phyloP scores from a whole-genome alignment of 345 rosid genomes.

The Rhodomyrtus tomentosa region DNA sequence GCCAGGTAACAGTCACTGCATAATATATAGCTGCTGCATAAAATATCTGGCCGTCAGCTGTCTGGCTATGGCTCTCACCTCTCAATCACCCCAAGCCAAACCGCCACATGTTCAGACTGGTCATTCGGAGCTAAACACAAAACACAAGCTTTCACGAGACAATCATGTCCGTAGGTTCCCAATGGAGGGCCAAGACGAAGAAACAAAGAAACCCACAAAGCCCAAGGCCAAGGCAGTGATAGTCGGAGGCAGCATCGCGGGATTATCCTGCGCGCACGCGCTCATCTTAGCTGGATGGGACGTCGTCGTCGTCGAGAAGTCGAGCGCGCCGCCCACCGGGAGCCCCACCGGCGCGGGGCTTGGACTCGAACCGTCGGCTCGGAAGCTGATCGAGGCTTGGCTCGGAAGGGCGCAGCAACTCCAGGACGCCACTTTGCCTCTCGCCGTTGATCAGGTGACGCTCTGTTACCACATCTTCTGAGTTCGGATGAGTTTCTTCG shows the following conservation, averaged over 20 bases:
- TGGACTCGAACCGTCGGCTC: conserved; percentile 11
- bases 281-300: conserved; percentile 12
- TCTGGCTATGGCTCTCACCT: background rate
- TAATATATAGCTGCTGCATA: too few species aligned
- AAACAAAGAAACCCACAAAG: background rate
- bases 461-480: background rate
- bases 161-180: background rate
- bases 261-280: conserved; percentile 16
- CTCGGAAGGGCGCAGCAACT: background rate
- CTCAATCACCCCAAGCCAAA: background rate
- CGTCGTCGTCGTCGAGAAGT: conserved; percentile 12
- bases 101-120: background rate
- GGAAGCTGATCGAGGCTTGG: conserved; percentile 2
- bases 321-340: conserved; percentile 2
- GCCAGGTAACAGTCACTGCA: background rate
- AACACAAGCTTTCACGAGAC: background rate
- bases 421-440: conserved; percentile 4
- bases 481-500: background rate
- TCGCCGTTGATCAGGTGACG: conserved; percentile 3
- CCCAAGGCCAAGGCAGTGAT: conserved; percentile 12
- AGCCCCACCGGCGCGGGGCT: conserved; percentile 19
- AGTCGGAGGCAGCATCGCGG: conserved; percentile 23
- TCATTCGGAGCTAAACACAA: background rate
- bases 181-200: background rate
- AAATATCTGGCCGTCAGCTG: background rate